Base-by-base conservation (phyloP, 2,329 filamentous ascomycete species). In the Stachybotrys elegans region DNA sequence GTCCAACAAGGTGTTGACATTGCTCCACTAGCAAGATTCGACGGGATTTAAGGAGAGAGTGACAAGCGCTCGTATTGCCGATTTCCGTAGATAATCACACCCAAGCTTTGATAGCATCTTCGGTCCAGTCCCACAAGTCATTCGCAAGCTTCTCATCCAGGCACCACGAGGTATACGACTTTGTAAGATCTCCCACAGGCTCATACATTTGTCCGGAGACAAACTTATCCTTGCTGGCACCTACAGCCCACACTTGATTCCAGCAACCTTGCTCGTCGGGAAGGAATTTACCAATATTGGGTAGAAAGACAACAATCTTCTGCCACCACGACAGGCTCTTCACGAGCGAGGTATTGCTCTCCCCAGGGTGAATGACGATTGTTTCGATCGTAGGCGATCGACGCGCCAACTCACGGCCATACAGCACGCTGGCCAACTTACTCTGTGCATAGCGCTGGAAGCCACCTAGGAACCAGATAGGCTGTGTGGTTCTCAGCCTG, bases 391-490 rank as follows among this genome's bases (percentile, higher is more conserved):
- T 50, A 0, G 70, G 70, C 43, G 70, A 62, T 1, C 68, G 66
- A 6, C 67, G 62, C 4, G 69, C 69, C 5, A 77, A 50, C 48
- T 74, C 69, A 1, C 63, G 53, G 3, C 71, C 70, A 38, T 70
- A 70, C 5, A 74, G 54, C 22, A 75, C 65, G 42, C 72, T 75
- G 3, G 72, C 73, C 1, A 71, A 63, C 52, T 77, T 78, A 46
- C 68, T 72, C n/a, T 71, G 68, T 8, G 63, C 70, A 50, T 78
- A 79, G 2, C 72, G 70, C 3, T 60, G 55, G 63, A 67, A 72
- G 4, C 68, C 64, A 25, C 63, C 67, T 5, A 55, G 45, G 0
- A 48, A 47, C 20, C 67, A 48, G 14, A 50, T 39, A 21, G 52
- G 50, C 31, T 60, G 54, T 31, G 51, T 53, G 1, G 54, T 57